phyloP scores from a whole-genome alignment of 306 rosid species.

The Castanospermum australe region DNA sequence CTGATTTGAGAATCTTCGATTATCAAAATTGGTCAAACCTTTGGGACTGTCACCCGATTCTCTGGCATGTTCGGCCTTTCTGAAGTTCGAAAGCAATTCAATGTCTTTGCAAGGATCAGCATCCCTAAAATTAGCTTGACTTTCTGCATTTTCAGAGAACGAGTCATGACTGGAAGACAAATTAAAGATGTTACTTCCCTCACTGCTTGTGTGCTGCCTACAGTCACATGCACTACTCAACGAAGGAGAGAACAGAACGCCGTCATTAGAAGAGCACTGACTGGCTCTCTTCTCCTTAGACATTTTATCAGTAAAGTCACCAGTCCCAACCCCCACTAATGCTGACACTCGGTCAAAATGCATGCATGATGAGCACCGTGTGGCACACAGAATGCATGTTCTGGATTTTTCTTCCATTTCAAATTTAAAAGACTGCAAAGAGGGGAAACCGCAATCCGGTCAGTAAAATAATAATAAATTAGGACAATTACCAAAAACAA shows the following conservation, averaged over 20 bases:
- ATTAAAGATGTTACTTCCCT: background rate
- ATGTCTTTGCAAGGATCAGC: background rate
- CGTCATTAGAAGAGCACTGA: background rate
- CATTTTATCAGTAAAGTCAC: slow-evolving; percentile 12
- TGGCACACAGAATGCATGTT: slow-evolving; percentile 2
- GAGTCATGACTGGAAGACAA: background rate
- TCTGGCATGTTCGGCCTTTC: background rate
- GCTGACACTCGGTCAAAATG: slow-evolving; percentile 16
- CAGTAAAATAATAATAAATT: background rate
- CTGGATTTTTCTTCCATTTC: slow-evolving; percentile 4
- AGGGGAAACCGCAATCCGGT: background rate
- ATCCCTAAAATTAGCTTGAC: background rate
- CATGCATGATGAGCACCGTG: background rate
- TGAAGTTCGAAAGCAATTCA: slow-evolving; percentile 14
- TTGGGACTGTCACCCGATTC: background rate
- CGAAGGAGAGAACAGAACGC: slow-evolving; percentile 4
- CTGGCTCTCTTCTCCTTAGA: background rate
- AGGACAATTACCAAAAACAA: background rate
- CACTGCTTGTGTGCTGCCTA: background rate
- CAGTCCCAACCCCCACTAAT: background rate
- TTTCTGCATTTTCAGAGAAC: background rate
- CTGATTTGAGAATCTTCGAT: background rate
- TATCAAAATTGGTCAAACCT: background rate
- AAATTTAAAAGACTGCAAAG: background rate
- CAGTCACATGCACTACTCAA: background rate